Conservation (phyloP, 768 basidiomycete genomes). For the Sarcomyxa edulis region DNA sequence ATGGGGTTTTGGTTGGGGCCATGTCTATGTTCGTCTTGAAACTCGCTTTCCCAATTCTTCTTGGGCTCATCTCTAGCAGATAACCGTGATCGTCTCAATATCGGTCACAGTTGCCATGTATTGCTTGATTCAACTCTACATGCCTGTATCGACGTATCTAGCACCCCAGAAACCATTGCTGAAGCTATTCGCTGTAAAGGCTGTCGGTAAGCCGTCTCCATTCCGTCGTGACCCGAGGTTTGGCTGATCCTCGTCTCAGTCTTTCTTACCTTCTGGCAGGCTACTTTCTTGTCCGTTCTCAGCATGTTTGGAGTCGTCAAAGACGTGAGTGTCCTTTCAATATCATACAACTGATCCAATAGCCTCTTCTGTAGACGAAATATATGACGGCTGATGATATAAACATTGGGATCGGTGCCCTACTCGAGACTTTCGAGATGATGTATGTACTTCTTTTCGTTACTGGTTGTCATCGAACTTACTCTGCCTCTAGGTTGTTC, state of each 20-base stretch:
- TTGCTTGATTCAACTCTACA: conserved; percentile 67
- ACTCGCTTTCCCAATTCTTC: background rate
- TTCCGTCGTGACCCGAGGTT: background rate
- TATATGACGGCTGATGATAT: conserved; percentile 75
- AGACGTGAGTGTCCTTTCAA: conserved; percentile 34
- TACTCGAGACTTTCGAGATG: conserved; percentile 75
- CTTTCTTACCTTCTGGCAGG: conserved; percentile 78
- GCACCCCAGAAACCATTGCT: conserved; percentile 55
- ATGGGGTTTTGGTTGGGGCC: conserved; percentile 64
- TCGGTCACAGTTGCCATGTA: conserved; percentile 80
- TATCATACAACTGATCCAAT: background rate
- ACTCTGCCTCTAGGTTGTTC: conserved; percentile 39
- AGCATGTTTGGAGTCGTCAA: conserved; percentile 57
- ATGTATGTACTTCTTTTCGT: conserved; percentile 35
- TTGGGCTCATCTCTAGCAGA: conserved; percentile 29
- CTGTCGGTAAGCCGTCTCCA: conserved; percentile 46
- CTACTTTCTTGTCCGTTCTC: conserved; percentile 51
- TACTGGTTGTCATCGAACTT: conserved; percentile 6
- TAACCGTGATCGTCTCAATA: conserved; percentile 54
- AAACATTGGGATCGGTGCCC: conserved; percentile 63
- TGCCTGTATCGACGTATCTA: conserved; percentile 50
- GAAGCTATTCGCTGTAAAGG: conserved; percentile 69
- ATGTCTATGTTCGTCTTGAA: conserved; percentile 49
- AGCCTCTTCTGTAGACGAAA: conserved; percentile 33
- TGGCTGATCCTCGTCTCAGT: conserved; percentile 27